Evolutionary conservation across 345 rosid species (phyloP).

Genomic region (Excoecaria cochinchinensis): DNA sequence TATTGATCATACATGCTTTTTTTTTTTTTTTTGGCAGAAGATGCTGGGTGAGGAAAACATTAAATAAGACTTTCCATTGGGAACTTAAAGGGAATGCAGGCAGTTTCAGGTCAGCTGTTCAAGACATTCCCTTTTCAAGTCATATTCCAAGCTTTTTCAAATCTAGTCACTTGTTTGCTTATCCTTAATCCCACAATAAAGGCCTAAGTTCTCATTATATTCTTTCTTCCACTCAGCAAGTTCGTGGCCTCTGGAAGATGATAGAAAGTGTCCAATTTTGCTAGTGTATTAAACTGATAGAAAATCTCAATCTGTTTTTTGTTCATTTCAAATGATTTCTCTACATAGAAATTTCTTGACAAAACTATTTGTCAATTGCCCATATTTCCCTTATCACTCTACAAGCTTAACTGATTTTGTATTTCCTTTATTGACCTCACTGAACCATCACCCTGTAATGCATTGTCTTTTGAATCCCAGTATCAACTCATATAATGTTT

Average conservation of each 20-base stretch:
- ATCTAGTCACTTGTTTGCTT: background rate
- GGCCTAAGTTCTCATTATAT: background rate
- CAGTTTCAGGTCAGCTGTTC: background rate
- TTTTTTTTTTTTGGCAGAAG: background rate
- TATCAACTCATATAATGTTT: conserved; percentile 2
- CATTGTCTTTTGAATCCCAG: background rate
- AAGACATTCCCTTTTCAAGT: background rate
- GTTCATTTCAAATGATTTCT: conserved; percentile 2
- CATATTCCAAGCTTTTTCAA: background rate
- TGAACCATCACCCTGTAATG: background rate
- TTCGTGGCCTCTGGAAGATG: background rate
- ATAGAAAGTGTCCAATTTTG: background rate
- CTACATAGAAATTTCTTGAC: conserved; percentile 5
- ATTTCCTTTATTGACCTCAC: background rate
- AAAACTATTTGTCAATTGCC: conserved; percentile 5
- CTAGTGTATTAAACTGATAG: background rate
- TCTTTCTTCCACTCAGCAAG: background rate
- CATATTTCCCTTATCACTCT: background rate
- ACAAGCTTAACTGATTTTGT: background rate
- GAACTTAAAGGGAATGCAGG: background rate
- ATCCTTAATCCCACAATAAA: background rate
- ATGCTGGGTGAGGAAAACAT: background rate
- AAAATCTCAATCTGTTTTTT: background rate
- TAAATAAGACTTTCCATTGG: background rate
- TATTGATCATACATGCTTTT: no score